Percentiles rank a stretch among this genome's conserved stretches.
phyloP scores from a whole-genome alignment of 768 basidiomycete genomes.

The Boletellus ananiceps region DNA sequence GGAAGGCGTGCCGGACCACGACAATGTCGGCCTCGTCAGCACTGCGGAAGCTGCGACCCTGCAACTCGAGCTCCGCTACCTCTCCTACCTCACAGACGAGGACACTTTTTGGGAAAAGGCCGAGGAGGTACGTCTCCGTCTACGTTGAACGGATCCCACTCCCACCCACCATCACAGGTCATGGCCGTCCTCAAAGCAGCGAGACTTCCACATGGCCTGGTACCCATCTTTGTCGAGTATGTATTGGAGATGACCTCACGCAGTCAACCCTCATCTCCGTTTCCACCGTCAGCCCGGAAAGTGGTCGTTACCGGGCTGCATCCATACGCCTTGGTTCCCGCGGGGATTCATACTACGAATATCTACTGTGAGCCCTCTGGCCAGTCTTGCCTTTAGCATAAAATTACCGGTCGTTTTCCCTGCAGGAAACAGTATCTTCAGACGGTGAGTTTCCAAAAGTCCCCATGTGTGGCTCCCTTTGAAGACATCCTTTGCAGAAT shows the following conservation, averaged over 20 bases:
- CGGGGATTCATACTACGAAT: slow-evolving; percentile 94
- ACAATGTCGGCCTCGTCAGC: slow-evolving; percentile 60
- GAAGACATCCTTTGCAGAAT: slow-evolving; percentile 41
- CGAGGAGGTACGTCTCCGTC: slow-evolving; percentile 49
- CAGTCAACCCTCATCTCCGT: slow-evolving; percentile 9
- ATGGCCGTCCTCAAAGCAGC: slow-evolving; percentile 68
- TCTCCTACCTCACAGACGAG: slow-evolving; percentile 75
- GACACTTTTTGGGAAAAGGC: slow-evolving; percentile 76
- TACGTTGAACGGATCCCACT: not conserved
- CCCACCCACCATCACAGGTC: slow-evolving; percentile 34
- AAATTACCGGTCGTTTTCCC: slow-evolving; percentile 2
- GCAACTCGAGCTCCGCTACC: slow-evolving; percentile 87
- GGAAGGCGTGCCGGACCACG: slow-evolving; percentile 54
- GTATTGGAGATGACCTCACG: slow-evolving; percentile 16
- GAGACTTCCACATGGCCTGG: slow-evolving; percentile 65
- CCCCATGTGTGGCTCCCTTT: not conserved
- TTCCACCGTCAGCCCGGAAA: slow-evolving; percentile 36
- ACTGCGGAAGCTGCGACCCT: slow-evolving; percentile 87
- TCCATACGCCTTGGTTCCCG: slow-evolving; percentile 87
- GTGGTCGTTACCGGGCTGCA: slow-evolving; percentile 54
- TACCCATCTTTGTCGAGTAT: slow-evolving; percentile 82
- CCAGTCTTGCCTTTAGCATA: not conserved
- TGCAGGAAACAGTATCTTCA: slow-evolving; percentile 31
- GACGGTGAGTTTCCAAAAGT: slow-evolving; percentile 21
- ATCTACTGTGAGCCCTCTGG: slow-evolving; percentile 56